Evolutionary conservation across 2,329 filamentous ascomycete genomes (phyloP), one percentile per base, ranked within the genome.

Genomic region (Neocatenulostroma microsporum): DNA sequence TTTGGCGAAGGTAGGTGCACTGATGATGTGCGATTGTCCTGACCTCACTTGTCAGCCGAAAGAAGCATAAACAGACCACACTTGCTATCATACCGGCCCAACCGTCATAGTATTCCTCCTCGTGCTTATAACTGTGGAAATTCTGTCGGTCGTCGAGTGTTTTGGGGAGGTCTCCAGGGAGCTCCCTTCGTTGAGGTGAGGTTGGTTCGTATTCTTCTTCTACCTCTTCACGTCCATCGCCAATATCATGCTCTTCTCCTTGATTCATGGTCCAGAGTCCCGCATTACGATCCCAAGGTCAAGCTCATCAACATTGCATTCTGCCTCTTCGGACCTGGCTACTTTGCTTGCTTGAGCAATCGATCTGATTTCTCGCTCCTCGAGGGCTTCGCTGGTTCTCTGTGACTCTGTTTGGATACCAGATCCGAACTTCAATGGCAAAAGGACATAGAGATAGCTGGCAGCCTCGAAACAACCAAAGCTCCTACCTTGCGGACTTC

Each of bases 11-110:
- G 88, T 79, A 15, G 89, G 88, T 3, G 81, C 84, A 4, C 86
- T 93, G 46, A 96, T 73, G 63, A 94, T 94, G 65, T 95, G 88
- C 29, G 89, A 94, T 71, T 95, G 86, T 48, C 89, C 89, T 95
- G 41, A 35, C 14, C 14, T 9, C n/a, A 37, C 14, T 10, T 18
- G 29, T 31, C 29, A 31, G 29, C 17, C 15, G 27, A 9, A 21
- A 30, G 21, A 29, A 39, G 36, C 9, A 12, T 9, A 20, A 26
- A 28, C 21, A 17, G 11, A 29, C 7, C 7, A 32, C 34, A 41
- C 39, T 28, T 42, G 35, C 13, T n/a, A n/a, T n/a, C n/a, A n/a
- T n/a, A 12, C 21, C 14, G 13, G 13, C 11, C 34, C 34, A 37
- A 18, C 30, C 34, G 20, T 37, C 34, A 13, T 27, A 37, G 27